phyloP scores from a whole-genome alignment of 2,329 filamentous ascomycete species.

The Penicillium sp. region DNA sequence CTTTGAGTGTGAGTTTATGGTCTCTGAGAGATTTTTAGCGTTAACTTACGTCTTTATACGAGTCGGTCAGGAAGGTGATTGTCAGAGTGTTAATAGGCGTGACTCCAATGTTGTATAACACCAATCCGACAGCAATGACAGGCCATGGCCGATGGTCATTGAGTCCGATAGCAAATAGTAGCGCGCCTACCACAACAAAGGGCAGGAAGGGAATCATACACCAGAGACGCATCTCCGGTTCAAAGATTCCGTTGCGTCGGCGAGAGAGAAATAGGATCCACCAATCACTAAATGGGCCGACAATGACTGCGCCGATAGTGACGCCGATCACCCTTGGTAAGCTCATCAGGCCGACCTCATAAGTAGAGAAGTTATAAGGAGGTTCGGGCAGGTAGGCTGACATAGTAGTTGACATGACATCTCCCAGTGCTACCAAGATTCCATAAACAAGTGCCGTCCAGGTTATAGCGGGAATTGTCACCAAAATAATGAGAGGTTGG shows the following conservation, averaged over 20 bases:
- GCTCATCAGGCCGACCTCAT: conserved; percentile 3
- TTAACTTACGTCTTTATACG: conserved; percentile 4
- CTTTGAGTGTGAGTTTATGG: not conserved
- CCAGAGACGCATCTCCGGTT: conserved; percentile 6
- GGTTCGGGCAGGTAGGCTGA: not conserved
- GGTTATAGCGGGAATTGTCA: not conserved
- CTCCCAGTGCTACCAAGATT: not conserved
- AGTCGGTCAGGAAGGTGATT: conserved; percentile 1
- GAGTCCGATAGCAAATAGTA: conserved; percentile 2
- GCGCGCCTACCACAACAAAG: not conserved
- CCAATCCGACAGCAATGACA: conserved; percentile 1
- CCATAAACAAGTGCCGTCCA: conserved; percentile 7
- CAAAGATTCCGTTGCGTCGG: conserved; percentile 2
- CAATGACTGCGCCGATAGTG: conserved; percentile 4
- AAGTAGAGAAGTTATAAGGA: conserved; percentile 8
- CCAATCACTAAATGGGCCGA: conserved; percentile 5
- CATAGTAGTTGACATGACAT: conserved; percentile 5
- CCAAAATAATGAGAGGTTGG: not conserved
- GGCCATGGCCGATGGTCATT: not conserved
- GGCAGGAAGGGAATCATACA: conserved; percentile 3
- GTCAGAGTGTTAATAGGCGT: not conserved
- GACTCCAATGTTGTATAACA: not conserved
- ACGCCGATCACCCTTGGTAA: conserved; percentile 3
- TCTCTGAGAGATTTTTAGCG: not conserved
- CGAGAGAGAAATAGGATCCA: not conserved